A percentile compares a stretch with the other conserved stretches of the same genome.
phyloP scores from a whole-genome alignment of 169 alveolate genomes.

The Cryptosporidium felis region DNA sequence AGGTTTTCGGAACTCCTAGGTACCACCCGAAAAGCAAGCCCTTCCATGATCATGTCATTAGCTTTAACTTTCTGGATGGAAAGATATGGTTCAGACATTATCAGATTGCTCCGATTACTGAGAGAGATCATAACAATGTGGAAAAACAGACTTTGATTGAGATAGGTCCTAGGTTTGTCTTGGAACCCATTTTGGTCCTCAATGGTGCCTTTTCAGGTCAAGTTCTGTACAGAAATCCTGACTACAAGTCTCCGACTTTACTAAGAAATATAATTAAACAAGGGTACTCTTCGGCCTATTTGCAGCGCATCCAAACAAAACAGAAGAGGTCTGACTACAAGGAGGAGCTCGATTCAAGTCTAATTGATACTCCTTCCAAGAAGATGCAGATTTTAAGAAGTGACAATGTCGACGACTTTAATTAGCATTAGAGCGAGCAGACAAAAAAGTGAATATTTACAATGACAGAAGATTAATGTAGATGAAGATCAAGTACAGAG shows the following conservation, averaged over 20 bases:
- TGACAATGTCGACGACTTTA: slow-evolving; percentile 56
- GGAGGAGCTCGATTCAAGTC: slow-evolving; percentile 21
- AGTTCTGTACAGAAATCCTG: slow-evolving; percentile 81
- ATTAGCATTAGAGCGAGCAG: too few relatives aligned
- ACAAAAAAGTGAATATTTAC: too few relatives aligned
- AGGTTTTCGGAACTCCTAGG: slow-evolving; percentile 92
- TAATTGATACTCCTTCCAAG: slow-evolving; percentile 11
- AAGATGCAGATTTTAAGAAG: slow-evolving; percentile 43
- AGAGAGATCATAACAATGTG: slow-evolving; percentile 78
- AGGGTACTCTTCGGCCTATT: slow-evolving; percentile 23
- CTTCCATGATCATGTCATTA: slow-evolving; percentile 92
- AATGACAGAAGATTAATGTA: too few relatives aligned
- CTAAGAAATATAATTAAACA: slow-evolving; percentile 71
- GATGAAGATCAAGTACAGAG: too few relatives aligned
- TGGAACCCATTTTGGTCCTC: slow-evolving; percentile 88
- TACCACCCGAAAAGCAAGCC: slow-evolving; percentile 97
- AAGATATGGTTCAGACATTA: slow-evolving; percentile 92
- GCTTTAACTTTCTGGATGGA: slow-evolving; percentile 87
- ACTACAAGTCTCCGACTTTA: slow-evolving; percentile 80
- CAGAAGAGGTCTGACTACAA: slow-evolving; percentile 28
- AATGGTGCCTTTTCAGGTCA: slow-evolving; percentile 87
- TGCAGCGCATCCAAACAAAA: slow-evolving; percentile 10
- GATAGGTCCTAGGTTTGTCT: slow-evolving; percentile 92
- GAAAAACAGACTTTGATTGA: slow-evolving; percentile 86
- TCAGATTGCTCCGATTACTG: slow-evolving; percentile 84